Conservation (phyloP, 2,329 filamentous ascomycete species). For the Hortaea sp. region DNA sequence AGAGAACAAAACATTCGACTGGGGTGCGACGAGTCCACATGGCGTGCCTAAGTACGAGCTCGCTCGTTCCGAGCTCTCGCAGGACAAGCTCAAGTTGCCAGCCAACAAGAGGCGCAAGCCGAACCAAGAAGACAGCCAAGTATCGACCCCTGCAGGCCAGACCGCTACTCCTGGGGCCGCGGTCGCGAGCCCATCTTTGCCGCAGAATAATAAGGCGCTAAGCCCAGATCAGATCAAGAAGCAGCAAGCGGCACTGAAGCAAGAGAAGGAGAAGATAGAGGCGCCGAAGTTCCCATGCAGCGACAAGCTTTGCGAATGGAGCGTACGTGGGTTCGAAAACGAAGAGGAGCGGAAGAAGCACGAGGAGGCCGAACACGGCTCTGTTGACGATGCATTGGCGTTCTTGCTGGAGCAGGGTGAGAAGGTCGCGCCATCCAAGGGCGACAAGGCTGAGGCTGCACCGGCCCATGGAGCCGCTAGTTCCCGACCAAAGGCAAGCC, state of each 20-base stretch:
- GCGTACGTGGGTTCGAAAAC: constrained; percentile 44
- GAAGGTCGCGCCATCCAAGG: constrained; percentile 4
- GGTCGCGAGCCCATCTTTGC: constrained; percentile 29
- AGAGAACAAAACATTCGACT: constrained; percentile 25
- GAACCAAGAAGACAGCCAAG: constrained; percentile 25
- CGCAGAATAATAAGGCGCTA: constrained; percentile 18
- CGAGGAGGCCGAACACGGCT: constrained; percentile 42
- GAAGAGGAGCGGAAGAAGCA: constrained; percentile 47
- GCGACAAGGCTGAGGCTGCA: constrained; percentile 17
- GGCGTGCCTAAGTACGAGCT: constrained; percentile 49
- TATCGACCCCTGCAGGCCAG: constrained; percentile 29
- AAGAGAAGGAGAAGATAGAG: constrained; percentile 19
- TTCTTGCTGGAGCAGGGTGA: constrained; percentile 44
- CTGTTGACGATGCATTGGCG: constrained; percentile 45
- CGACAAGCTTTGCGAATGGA: constrained; percentile 41
- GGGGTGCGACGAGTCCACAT: constrained; percentile 32
- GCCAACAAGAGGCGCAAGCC: constrained; percentile 47
- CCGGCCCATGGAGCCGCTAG: constrained; percentile 24
- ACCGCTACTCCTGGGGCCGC: constrained; percentile 26
- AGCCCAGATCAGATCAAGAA: constrained; percentile 37
- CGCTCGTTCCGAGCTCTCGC: constrained; percentile 39
- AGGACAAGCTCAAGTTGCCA: constrained; percentile 49
- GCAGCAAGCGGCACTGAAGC: constrained; percentile 22
- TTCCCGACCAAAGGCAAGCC: constrained; percentile 5
- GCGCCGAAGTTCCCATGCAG: constrained; percentile 43